Evolutionary conservation across 2,329 filamentous ascomycete genomes (phyloP).

Genomic region (Colletotrichum sublineola): DNA sequence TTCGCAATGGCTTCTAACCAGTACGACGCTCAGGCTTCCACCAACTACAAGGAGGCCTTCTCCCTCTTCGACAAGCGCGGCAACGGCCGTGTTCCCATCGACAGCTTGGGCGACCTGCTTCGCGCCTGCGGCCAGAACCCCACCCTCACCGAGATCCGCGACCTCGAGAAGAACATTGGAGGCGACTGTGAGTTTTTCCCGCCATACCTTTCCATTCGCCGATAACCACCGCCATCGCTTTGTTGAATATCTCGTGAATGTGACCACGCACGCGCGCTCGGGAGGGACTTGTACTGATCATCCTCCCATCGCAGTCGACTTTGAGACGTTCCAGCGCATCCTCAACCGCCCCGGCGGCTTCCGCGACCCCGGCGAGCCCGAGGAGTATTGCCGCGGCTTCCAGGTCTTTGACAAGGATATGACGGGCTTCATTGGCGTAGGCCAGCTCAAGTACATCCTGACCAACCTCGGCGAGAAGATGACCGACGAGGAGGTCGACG

Average conservation of each 20-base stretch:
- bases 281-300: neutral
- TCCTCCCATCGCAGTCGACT: slow-evolving; percentile 78
- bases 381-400: slow-evolving; percentile 98
- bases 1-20: slow-evolving; percentile 65
- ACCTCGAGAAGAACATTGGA: slow-evolving; percentile 91
- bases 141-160: slow-evolving; percentile 90
- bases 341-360: slow-evolving; percentile 98
- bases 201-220: neutral
- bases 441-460: slow-evolving; percentile 96
- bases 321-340: slow-evolving; percentile 95
- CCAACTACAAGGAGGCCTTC: slow-evolving; percentile 99
- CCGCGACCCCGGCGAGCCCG: slow-evolving; percentile 96
- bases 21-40: slow-evolving; percentile 74
- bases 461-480: slow-evolving; percentile 99
- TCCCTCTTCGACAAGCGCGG: slow-evolving; percentile 99
- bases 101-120: slow-evolving; percentile 91
- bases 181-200: slow-evolving; percentile 81
- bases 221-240: neutral
- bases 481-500: slow-evolving; percentile 98
- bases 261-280: neutral
- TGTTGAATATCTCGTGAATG: neutral
- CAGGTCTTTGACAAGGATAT: slow-evolving; percentile 99
- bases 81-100: slow-evolving; percentile 88
- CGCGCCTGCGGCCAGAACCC: slow-evolving; percentile 98
- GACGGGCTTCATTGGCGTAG: slow-evolving; percentile 97